A percentile compares a stretch with the other conserved stretches of the same genome.
Conservation (phyloP, 1,139 yeast genomes). For the Taphrina confusa region DNA sequence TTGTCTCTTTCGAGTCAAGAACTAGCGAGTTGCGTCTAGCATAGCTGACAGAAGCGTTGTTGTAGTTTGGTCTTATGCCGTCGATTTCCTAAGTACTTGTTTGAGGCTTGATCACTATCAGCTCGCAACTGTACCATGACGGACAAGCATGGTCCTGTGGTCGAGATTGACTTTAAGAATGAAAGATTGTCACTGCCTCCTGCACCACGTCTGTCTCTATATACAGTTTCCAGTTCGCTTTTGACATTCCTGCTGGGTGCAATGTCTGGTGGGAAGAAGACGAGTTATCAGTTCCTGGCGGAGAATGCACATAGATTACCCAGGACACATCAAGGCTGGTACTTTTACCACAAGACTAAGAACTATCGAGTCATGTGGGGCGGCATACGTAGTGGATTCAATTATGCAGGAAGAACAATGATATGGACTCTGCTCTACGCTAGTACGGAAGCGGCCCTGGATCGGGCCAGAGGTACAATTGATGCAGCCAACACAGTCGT, state of each 20-base stretch:
- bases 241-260: conserved; percentile 56
- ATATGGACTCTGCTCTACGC: conserved; percentile 25
- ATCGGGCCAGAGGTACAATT: conserved; percentile 24
- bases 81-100: no score
- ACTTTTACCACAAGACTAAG: conserved; percentile 81
- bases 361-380: conserved; percentile 56
- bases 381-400: conserved; percentile 26
- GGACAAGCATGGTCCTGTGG: neutral
- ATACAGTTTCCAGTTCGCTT: conserved; percentile 10
- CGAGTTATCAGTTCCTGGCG: conserved; percentile 67
- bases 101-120: no score
- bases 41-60: no score
- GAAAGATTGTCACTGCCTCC: conserved; percentile 33
- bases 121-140: no score
- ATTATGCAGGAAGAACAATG: conserved; percentile 22
- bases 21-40: no score
- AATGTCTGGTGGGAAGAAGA: conserved; percentile 58
- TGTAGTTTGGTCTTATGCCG: no score
- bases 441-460: conserved; percentile 17
- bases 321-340: conserved; percentile 80
- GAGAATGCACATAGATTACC: conserved; percentile 85
- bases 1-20: no score
- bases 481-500: conserved; percentile 18
- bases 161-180: conserved; percentile 3
- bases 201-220: conserved; percentile 26